Evolutionary conservation across 1,139 yeast species (phyloP).

Genomic region (Yamadazyma oceani): DNA sequence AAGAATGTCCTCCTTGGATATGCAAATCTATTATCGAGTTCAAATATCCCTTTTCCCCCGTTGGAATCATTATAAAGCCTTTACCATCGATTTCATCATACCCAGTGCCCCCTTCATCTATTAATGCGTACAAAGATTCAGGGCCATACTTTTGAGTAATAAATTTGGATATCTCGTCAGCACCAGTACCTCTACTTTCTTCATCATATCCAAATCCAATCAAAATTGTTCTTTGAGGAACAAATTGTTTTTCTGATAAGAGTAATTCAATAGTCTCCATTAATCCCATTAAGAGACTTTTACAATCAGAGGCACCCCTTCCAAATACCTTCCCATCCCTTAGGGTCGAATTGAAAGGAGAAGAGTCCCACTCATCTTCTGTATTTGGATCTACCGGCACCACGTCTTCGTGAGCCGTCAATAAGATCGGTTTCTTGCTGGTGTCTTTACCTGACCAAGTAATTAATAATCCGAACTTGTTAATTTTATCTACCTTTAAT

Average conservation of each 20-base stretch:
- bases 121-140: conserved; percentile 41
- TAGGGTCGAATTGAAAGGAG: conserved; percentile 45
- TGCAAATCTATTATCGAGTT: conserved; percentile 38
- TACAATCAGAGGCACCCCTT: conserved; percentile 50
- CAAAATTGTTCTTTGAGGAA: conserved; percentile 43
- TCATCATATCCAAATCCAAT: conserved; percentile 53
- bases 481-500: conserved; percentile 32
- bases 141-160: conserved; percentile 38
- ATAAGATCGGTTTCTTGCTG: conserved; percentile 37
- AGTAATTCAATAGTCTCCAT: conserved; percentile 44
- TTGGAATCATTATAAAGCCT: conserved; percentile 54
- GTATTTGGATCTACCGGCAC: conserved; percentile 48
- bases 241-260: conserved; percentile 31
- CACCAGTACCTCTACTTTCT: conserved; percentile 45
- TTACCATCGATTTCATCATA: conserved; percentile 38
- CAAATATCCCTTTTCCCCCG: conserved; percentile 50
- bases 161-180: conserved; percentile 29
- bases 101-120: conserved; percentile 48
- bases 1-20: conserved; percentile 54
- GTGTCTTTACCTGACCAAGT: conserved; percentile 37
- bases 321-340: conserved; percentile 46
- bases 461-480: conserved; percentile 34
- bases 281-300: conserved; percentile 41
- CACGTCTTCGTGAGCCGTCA: conserved; percentile 54
- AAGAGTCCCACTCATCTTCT: conserved; percentile 40